Evolutionary conservation across 768 basidiomycete species (phyloP).

Genomic region (Phylloporus sp.): DNA sequence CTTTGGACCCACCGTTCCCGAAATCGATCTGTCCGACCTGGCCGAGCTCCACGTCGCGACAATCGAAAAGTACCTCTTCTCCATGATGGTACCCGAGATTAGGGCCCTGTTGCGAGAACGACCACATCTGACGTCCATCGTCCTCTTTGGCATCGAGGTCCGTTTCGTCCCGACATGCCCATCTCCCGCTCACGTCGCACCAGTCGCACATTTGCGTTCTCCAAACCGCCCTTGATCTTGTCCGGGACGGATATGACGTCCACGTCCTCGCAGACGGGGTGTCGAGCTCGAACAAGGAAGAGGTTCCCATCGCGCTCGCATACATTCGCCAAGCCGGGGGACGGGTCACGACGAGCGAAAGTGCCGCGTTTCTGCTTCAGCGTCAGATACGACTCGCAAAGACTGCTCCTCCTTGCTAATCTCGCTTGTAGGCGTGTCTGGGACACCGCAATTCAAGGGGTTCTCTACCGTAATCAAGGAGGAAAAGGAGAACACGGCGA

Average conservation of each 20-base stretch:
- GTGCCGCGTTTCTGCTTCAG: slow-evolving; percentile 72
- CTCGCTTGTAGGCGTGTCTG: slow-evolving; percentile 49
- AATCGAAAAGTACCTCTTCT: slow-evolving; percentile 77
- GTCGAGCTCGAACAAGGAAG: slow-evolving; percentile 74
- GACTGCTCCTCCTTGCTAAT: slow-evolving; percentile 12
- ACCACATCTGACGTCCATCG: slow-evolving; percentile 50
- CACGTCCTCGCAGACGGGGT: slow-evolving; percentile 82
- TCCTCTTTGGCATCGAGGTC: slow-evolving; percentile 89
- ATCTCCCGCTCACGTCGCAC: slow-evolving; percentile 2
- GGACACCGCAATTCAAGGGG: slow-evolving; percentile 59
- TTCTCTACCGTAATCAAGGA: slow-evolving; percentile 74
- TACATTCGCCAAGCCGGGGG: slow-evolving; percentile 71
- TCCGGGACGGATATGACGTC: slow-evolving; percentile 45
- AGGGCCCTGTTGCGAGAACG: slow-evolving; percentile 43
- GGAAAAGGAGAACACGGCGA: slow-evolving; percentile 58
- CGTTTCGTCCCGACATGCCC: slow-evolving; percentile 13
- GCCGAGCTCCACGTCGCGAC: slow-evolving; percentile 55
- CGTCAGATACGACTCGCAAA: slow-evolving; percentile 32
- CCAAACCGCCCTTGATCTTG: slow-evolving; percentile 73
- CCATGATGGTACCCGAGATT: slow-evolving; percentile 76
- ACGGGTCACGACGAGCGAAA: slow-evolving; percentile 75
- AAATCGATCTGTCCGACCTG: slow-evolving; percentile 51
- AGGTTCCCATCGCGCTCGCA: slow-evolving; percentile 70
- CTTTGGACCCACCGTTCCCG: slow-evolving; percentile 63
- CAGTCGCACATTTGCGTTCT: slow-evolving; percentile 88